Base-by-base conservation (phyloP, 1,139 yeast genomes). In the Casaregolazyma lundiana region DNA sequence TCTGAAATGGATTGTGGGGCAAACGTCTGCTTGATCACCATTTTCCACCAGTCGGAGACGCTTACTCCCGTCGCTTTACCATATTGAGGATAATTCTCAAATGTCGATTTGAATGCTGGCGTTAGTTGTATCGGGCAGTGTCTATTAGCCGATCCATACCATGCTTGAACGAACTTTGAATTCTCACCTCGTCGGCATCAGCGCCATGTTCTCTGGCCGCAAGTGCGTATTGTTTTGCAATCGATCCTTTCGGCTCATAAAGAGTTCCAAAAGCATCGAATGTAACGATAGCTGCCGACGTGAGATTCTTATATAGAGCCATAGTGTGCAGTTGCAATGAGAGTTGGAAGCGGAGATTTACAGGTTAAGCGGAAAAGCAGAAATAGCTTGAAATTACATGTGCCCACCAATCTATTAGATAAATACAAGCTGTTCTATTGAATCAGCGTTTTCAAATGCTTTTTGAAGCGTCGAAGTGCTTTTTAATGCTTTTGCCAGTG, bases 261-360 rank as follows among this genome's bases (percentile, higher is more conserved):
- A 61, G 44, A 2, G 65, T 61, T 1, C 61, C 64, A 48, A 60
- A 61, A 18, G 60, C 64, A 44, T 61, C 65, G 45, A 61, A 61
- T 2, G 63, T 57, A 11, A 59, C 48, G 35, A 60, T 37, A 15
- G 32, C 32, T 11, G 32, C 32, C 11, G 32, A 11, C 32, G 13
- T 26, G 32, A 26, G 32, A 4, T 15, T 26, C 13, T 26, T 26
- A 15, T n/a, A 3, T 26, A 26, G 15, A 7, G 15, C 32, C 32
- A 26, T 26, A 6, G 11, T 26, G 30, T n/a, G n/a, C n/a, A n/a
- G n/a, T n/a, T n/a, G n/a, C n/a, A n/a, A n/a, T n/a, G n/a, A n/a
- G n/a, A n/a, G n/a, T n/a, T n/a, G n/a, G n/a, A n/a, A n/a, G n/a
- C n/a, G n/a, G n/a, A n/a, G n/a, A n/a, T n/a, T 26, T 26, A 6